Base-by-base conservation (phyloP, 352 stramenopile species). In the Sclerospora graminicola region DNA sequence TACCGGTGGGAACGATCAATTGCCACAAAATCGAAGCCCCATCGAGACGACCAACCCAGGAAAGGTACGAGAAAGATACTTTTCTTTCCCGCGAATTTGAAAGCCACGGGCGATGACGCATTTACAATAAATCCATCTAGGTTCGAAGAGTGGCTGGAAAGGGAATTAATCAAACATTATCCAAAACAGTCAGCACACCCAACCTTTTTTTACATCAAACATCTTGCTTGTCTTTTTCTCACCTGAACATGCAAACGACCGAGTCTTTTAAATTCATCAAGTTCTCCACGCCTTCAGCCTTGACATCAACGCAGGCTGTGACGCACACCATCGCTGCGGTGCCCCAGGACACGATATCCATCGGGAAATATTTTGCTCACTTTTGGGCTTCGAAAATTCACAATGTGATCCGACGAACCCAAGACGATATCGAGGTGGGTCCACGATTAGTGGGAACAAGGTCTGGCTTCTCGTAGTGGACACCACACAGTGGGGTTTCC, bases 31-130 rank as follows among this genome's bases (percentile, higher is more conserved):
- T 73, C 72, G 44, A 86, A 87, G 47, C 56, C 64, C 80, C 80
- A 91, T 20, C 77, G 77, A 31, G 74, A 48, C 4, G 57, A 56
- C 80, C 80, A 91, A 20, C 80, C 80, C 5, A 87, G 58, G 30
- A 86, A 82, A 9, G 80, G 80, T 38, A 91, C 46, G 35, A 91
- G 54, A 39, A 91, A 91, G 10, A 91, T 41, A 40, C 70, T 86
- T 54, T 89, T 89, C 62, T 91, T 91, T n/a, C 58, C 80, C 13
- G 75, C 79, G 50, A 85, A 89, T 68, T 87, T 87, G 50, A 91
- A 69, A 4, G 76, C 71, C 46, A 73, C 49, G 0, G 77, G 80
- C 16, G 80, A 88, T 16, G 60, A 64, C 11, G 45, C 64, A 35
- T 88, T 88, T n/a, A 89, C 73, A 43, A 91, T 82, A 39, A 91